A percentile compares a stretch with the other conserved stretches of the same genome.
phyloP scores from a whole-genome alignment of 2,329 filamentous ascomycete genomes.

The Colletotrichum sp. region DNA sequence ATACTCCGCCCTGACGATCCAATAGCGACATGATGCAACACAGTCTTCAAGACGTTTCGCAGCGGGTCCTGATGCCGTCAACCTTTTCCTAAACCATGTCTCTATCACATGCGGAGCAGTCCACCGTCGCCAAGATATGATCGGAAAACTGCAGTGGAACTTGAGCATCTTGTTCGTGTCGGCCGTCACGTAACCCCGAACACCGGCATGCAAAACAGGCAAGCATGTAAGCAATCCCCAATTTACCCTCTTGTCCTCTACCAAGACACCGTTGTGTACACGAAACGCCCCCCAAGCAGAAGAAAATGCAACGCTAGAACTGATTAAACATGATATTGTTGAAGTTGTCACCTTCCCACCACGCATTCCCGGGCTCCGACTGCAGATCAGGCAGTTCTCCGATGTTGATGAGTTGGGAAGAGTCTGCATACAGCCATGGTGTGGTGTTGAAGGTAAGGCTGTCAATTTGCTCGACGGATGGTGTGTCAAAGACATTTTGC shows the following conservation, averaged over 20 bases:
- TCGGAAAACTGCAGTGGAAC: not conserved
- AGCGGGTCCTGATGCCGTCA: not conserved
- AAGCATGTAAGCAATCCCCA: conserved; percentile 1
- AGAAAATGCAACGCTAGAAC: conserved; percentile 29
- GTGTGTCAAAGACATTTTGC: conserved; percentile 30
- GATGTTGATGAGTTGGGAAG: conserved; percentile 41
- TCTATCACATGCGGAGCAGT: not conserved
- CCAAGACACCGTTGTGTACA: not conserved
- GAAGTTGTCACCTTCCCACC: conserved; percentile 46
- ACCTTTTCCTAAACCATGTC: not conserved
- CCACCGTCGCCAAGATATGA: not conserved
- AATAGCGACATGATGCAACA: not conserved
- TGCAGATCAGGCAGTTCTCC: conserved; percentile 39
- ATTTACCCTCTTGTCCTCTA: conserved; percentile 3
- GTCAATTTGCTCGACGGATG: conserved; percentile 36
- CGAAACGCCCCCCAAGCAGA: not conserved
- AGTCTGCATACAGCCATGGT: conserved; percentile 48
- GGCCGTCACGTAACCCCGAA: not conserved
- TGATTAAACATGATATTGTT: conserved; percentile 44
- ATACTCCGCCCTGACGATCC: not conserved
- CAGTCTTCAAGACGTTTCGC: not conserved
- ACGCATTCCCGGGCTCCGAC: conserved; percentile 35
- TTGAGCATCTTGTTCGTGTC: not conserved
- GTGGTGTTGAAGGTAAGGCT: conserved; percentile 45
- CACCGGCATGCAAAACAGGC: not conserved